Base-by-base conservation (phyloP, 495 filamentous ascomycete genomes). In the Staphylotrichum tortipilum region DNA sequence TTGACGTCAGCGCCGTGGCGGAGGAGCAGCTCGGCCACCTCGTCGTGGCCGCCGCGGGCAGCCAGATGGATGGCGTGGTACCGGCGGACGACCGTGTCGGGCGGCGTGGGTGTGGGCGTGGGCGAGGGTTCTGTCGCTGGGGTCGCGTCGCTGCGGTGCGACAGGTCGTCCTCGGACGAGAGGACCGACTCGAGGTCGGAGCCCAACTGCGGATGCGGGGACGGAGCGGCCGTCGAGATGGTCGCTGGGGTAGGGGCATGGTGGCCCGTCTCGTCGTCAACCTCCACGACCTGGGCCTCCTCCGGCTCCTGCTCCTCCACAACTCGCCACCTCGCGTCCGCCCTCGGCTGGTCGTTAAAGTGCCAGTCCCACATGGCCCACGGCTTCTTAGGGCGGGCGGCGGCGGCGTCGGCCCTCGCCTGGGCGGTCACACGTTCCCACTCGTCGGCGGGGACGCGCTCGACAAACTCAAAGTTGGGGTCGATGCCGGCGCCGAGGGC, bases 11-110 rank as follows among this genome's bases (percentile, higher is more conserved):
- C 69, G 5, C 67, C 65, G 14, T 59, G 33, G 15, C 58, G 38
- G 33, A 71, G 43, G 15, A 72, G 55, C 14, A 61, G 38, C 7
- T 53, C 34, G 15, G 69, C 38, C 7, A 66, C 53, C 7, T 65
- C 47, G 26, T 61, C 36, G 28, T 70, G 62, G 12, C 68, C 66
- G 26, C 47, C 47, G 12, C 56, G 44, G 11, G 59, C 68, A 12
- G 69, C 69, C 7, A 70, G 55, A 29, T 72, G 69, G n/a, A 72
- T 44, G 10, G 65, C 56, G 19, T 38, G 46, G 42, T 55, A 66
- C 11, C 54, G 47, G 14, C 59, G 56, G 19, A 29, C 21, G 10
- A 58, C 35, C 10, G 34, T 15, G 7, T 14, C 44, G 26, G 28
- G 44, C 30, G n/a, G n/a, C n/a, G n/a, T n/a, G n/a, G n/a, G n/a